These are phyloP conservation scores for Funneliformis mosseae DNA, from an alignment of 192 early-diverging fungal genomes.

Conservation along the genomic window DNA sequence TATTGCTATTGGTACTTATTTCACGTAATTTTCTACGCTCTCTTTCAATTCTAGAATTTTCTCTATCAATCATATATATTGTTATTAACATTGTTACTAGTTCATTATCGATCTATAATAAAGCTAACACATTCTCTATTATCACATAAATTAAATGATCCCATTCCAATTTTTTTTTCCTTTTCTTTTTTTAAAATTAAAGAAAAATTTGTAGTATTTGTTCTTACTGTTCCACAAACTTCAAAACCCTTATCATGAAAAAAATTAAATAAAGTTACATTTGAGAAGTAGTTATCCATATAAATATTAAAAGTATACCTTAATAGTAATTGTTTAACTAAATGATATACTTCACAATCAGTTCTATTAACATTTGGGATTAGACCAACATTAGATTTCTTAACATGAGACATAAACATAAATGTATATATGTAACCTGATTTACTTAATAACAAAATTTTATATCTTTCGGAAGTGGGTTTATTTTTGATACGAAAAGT, in stretches of 20 bases:
- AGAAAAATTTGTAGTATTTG: conserved; percentile 9
- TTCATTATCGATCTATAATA: conserved; percentile 43
- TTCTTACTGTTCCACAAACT: conserved; percentile 39
- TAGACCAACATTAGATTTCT: neutral
- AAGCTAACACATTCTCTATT: too few species aligned
- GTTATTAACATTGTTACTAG: conserved; percentile 42
- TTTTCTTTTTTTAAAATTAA: too few species aligned
- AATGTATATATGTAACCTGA: conserved; percentile 38
- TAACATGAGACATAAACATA: conserved; percentile 29
- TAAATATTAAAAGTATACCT: conserved; percentile 33
- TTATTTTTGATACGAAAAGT: conserved; percentile 31
- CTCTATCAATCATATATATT: conserved; percentile 33
- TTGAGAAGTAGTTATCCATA: conserved; percentile 46
- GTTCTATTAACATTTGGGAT: conserved; percentile 15
- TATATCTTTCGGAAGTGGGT: too few species aligned
- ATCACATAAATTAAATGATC: conserved; percentile 22
- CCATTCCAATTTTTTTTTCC: conserved; percentile 29
- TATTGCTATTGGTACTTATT: conserved; percentile 1
- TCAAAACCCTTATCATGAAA: conserved; percentile 27
- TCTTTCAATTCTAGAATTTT: neutral
- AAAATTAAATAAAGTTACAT: conserved; percentile 32
- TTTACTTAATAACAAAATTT: too few species aligned
- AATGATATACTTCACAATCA: conserved; percentile 26
- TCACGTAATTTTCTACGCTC: neutral
- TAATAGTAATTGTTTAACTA: conserved; percentile 28